These are phyloP conservation scores for Chlorella sp. DNA, from an alignment of 139 green algal species.

Conservation along the genomic window DNA sequence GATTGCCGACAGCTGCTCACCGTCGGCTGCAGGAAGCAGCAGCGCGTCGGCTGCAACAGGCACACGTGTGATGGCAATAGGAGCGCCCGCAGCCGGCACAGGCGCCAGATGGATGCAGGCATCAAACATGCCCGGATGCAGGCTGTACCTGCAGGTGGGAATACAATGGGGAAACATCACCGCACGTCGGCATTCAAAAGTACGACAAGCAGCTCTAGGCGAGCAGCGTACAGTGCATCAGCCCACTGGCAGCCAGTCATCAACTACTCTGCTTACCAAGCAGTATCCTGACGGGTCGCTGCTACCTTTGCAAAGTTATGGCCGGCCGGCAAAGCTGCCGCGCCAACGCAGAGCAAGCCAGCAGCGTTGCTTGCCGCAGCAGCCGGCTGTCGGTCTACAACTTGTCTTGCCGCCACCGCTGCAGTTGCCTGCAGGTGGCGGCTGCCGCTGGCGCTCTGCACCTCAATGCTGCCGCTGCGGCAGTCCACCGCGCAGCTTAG, in stretches of 20 bases:
- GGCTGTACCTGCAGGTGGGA: slow-evolving; percentile 8
- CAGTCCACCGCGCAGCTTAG: not conserved
- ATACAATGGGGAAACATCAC: not conserved
- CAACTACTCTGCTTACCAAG: not conserved
- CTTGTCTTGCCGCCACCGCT: too few species aligned
- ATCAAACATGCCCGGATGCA: slow-evolving; percentile 56
- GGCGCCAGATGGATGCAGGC: slow-evolving; percentile 68
- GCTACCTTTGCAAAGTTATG: not conserved
- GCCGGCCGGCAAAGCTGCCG: not conserved
- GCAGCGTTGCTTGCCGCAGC: not conserved
- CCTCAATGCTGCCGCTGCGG: not conserved
- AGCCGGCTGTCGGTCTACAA: not conserved
- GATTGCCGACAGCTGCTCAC: not conserved
- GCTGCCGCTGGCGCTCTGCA: not conserved
- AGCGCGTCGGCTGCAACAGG: not conserved
- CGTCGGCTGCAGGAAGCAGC: not conserved
- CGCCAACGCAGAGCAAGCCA: too few species aligned
- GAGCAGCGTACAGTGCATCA: too few species aligned
- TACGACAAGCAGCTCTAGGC: too few species aligned
- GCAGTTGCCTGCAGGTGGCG: not conserved
- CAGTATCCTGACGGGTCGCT: not conserved
- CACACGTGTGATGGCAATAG: not conserved
- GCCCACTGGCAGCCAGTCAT: too few species aligned
- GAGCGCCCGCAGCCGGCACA: not conserved
- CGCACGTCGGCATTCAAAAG: not conserved